Base-by-base conservation (phyloP, 257 asterid genomes). In the Plantago ovata region DNA sequence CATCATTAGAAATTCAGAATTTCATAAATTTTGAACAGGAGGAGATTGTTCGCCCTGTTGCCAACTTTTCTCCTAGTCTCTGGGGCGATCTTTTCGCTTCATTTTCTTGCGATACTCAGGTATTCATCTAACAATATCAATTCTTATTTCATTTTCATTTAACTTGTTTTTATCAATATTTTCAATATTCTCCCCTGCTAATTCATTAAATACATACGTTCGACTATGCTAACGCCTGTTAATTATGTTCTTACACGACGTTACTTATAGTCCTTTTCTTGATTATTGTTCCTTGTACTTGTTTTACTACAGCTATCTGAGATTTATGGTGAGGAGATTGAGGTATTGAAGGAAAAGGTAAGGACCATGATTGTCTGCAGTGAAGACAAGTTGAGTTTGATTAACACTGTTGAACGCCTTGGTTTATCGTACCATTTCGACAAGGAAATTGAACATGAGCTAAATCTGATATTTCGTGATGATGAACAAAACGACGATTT, bases 11-110 rank as follows among this genome's bases (percentile, higher is more conserved):
- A 16, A 12, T 45, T 19, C 38, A 59, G 23, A 58, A 42, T 2
- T 14, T n/a, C 18, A 38, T 10, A 0, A 39, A 32, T 32, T 9
- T 0, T 32, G 32, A 44, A 16, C 64, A 22, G 10, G 32, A 47
- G 6, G 49, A 62, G 9, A 39, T 22, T 21, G 24, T 62, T 39
- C 67, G 67, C 9, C 67, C 67, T 1, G 41, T 62, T 7, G 52
- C 67, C 7, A 62, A 62, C 22, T 51, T 62, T 32, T 49, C 61
- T 4, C 68, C 68, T 3, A 51, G 61, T 53, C 15, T 63, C 0
- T 63, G 68, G 68, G 68, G 68, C 4, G 61, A 63, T 63, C 55
- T 51, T 23, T 63, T 63, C 19, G 20, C 60, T 14, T 63, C 68
- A 14, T 53, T 28, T 41, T 42, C 45, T 42, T 9, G 42, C 39